Evolutionary conservation across 176 grass and related monocot genomes (phyloP).

Genomic region (Rhynchospora tenuis): DNA sequence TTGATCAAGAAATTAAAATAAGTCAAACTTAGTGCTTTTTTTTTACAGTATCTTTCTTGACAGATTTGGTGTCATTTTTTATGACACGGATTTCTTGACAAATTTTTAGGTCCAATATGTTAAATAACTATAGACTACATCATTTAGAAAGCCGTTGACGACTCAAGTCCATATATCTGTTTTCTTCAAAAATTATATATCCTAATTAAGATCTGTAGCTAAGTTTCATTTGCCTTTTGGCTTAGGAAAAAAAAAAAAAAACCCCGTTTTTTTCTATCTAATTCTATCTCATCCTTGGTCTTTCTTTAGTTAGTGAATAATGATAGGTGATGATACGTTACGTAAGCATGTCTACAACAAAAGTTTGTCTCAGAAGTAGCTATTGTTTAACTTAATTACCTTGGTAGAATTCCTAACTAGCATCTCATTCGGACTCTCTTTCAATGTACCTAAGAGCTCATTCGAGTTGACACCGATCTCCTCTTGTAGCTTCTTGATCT

Average conservation of each 20-base stretch:
- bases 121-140: background rate
- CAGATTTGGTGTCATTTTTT: background rate
- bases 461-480: constrained; percentile 33
- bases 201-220: background rate
- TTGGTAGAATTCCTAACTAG: constrained; percentile 53
- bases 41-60: background rate
- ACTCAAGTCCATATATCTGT: background rate
- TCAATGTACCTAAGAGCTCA: constrained; percentile 35
- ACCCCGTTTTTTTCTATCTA: too few relatives aligned
- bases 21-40: background rate
- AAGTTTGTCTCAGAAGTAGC: background rate
- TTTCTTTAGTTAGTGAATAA: background rate
- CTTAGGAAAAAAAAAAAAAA: background rate
- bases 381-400: constrained; percentile 33
- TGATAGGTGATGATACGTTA: background rate
- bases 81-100: background rate
- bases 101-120: background rate
- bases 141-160: background rate
- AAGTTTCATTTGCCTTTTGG: background rate
- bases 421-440: constrained; percentile 40
- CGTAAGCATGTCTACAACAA: background rate
- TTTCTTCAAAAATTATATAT: background rate
- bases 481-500: constrained; percentile 56
- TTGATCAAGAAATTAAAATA: background rate
- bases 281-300: background rate